phyloP scores from a whole-genome alignment of 2,329 filamentous ascomycete species.

The Arthrobotrys musiformis region DNA sequence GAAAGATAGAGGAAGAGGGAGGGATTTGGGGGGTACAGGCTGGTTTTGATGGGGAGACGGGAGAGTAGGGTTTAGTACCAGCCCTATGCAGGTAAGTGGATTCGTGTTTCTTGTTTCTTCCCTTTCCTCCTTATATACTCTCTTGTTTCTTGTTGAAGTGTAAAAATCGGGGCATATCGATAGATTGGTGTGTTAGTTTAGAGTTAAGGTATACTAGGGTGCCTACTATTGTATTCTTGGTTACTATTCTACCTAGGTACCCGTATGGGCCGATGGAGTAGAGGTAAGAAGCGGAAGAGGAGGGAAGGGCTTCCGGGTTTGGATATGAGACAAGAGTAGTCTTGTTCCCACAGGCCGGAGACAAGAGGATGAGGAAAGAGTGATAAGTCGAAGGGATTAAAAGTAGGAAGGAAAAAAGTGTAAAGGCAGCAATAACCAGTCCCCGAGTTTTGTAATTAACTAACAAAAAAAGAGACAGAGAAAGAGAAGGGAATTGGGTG shows the following conservation, averaged over 20 bases:
- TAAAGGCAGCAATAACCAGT: conserved; percentile 28
- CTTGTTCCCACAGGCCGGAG: too few relatives aligned
- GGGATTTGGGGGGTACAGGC: not conserved
- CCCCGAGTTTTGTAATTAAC: too few relatives aligned
- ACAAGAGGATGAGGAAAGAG: conserved; percentile 1
- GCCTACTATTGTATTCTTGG: not conserved
- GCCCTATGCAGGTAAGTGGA: conserved; percentile 48
- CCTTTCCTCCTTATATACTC: too few relatives aligned
- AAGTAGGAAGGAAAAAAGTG: conserved; percentile 8
- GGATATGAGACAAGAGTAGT: too few relatives aligned
- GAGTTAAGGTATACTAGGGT: not conserved
- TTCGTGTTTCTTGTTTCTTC: not conserved
- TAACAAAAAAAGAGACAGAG: too few relatives aligned
- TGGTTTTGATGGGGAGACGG: conserved; percentile 4
- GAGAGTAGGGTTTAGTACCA: conserved; percentile 15
- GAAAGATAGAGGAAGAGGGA: not conserved
- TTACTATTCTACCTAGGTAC: conserved; percentile 1
- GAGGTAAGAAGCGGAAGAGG: not conserved
- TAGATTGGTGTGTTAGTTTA: not conserved
- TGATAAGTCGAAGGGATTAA: not conserved
- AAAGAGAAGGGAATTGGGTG: conserved; percentile 11
- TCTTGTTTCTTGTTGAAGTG: too few relatives aligned
- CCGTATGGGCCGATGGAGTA: not conserved
- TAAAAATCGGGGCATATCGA: not conserved
- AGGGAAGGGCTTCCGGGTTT: too few relatives aligned